A percentile compares a stretch with the other conserved stretches of the same genome.
Evolutionary conservation across 164 flowering plant genomes (phyloP).

Genomic region (Berberis vulgaris): DNA sequence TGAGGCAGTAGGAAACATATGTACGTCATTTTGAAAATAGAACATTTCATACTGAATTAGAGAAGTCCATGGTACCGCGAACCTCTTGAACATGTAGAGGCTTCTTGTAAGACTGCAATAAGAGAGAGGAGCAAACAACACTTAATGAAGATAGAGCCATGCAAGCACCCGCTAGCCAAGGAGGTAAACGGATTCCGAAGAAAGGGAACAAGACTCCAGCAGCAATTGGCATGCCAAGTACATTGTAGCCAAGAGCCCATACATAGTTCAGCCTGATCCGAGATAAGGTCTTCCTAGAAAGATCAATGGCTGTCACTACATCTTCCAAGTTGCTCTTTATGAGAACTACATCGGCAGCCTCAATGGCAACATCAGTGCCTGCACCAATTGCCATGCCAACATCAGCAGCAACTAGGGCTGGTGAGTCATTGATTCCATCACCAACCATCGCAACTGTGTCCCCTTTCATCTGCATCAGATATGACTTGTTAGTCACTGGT

Average conservation of each 20-base stretch:
- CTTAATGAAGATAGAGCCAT: constrained; percentile 96
- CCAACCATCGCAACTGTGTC: constrained; percentile 88
- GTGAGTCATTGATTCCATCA: constrained; percentile 91
- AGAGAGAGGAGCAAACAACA: constrained; percentile 85
- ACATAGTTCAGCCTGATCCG: constrained; percentile 75
- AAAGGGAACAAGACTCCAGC: constrained; percentile 81
- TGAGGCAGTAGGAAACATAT: no score
- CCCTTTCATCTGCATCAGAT: constrained; percentile 48
- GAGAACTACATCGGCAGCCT: constrained; percentile 90
- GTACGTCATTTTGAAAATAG: no score
- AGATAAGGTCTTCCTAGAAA: constrained; percentile 70
- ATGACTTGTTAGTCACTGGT: no score
- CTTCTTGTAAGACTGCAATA: constrained; percentile 76
- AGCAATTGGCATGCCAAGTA: constrained; percentile 80
- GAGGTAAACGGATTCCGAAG: constrained; percentile 77
- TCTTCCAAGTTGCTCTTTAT: constrained; percentile 87
- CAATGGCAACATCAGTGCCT: constrained; percentile 88
- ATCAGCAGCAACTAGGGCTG: constrained; percentile 88
- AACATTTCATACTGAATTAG: constrained; percentile 14
- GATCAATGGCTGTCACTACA: constrained; percentile 84
- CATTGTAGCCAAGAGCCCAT: constrained; percentile 96
- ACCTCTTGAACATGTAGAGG: constrained; percentile 41
- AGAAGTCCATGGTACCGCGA: constrained; percentile 10
- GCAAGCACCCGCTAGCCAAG: constrained; percentile 97
- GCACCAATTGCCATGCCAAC: constrained; percentile 99